A percentile compares a stretch with the other conserved stretches of the same genome.
Evolutionary conservation across 768 basidiomycete genomes (phyloP).

Genomic region (Russula brevipes): DNA sequence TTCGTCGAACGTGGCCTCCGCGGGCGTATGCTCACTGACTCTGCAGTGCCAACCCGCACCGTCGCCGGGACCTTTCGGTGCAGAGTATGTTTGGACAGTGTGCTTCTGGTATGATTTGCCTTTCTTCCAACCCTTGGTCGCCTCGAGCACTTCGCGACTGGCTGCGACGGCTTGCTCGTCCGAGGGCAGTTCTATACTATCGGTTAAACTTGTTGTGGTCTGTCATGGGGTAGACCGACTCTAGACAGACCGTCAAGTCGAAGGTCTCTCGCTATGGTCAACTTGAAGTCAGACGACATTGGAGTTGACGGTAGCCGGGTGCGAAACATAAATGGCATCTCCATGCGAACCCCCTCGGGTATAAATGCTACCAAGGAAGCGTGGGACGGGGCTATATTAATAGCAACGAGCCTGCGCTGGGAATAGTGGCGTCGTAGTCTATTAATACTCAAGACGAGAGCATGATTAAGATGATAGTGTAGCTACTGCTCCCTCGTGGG

Average conservation of each 20-base stretch:
- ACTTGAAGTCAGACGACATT: conserved; percentile 29
- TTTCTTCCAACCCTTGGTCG: conserved; percentile 55
- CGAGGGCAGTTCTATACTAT: conserved; percentile 49
- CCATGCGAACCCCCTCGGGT: background rate
- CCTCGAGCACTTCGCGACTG: conserved; percentile 51
- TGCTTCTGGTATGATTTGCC: conserved; percentile 56
- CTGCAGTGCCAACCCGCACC: conserved; percentile 65
- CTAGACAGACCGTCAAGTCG: conserved; percentile 36
- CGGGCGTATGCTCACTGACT: conserved; percentile 55
- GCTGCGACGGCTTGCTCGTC: conserved; percentile 53
- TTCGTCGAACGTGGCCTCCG: conserved; percentile 69
- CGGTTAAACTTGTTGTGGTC: background rate
- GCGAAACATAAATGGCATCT: background rate
- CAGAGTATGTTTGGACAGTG: conserved; percentile 51
- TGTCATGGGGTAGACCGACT: background rate
- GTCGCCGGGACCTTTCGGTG: conserved; percentile 48
- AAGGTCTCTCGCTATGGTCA: conserved; percentile 37
- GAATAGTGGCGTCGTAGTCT: background rate
- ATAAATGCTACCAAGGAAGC: background rate
- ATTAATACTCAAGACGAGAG: background rate
- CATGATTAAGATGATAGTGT: background rate
- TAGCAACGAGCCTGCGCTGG: background rate
- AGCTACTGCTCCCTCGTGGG: conserved; percentile 8
- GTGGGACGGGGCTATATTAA: background rate
- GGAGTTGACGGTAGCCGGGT: background rate